phyloP scores from a whole-genome alignment of 352 stramenopile genomes.

The Phytophthora cactorum region DNA sequence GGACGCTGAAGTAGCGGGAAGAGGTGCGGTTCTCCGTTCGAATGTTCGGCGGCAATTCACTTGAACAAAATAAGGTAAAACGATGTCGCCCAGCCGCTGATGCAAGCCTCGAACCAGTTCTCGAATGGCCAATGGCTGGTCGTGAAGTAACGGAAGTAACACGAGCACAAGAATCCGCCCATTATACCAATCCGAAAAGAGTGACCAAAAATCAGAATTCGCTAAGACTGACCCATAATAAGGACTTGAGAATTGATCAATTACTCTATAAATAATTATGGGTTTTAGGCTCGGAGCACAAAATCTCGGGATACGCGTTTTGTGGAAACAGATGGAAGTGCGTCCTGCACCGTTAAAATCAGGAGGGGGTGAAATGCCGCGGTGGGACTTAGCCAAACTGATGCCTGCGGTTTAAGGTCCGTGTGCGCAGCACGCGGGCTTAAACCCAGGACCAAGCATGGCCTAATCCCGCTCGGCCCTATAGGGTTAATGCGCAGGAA shows the following conservation, averaged over 20 bases:
- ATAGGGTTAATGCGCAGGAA: too few relatives aligned
- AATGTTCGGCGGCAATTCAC: background rate
- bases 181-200: slow-evolving; percentile 4
- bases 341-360: too few relatives aligned
- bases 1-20: slow-evolving; percentile 34
- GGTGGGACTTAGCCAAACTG: too few relatives aligned
- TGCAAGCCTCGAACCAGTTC: slow-evolving; percentile 4
- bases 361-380: too few relatives aligned
- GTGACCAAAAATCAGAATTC: background rate
- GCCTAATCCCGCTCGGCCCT: too few relatives aligned
- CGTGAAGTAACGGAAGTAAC: slow-evolving; percentile 13
- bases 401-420: too few relatives aligned
- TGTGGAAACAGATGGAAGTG: too few relatives aligned
- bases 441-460: too few relatives aligned
- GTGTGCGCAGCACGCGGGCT: too few relatives aligned
- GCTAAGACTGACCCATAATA: background rate
- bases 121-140: slow-evolving; percentile 8
- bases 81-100: slow-evolving; percentile 11
- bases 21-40: slow-evolving; percentile 27
- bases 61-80: slow-evolving; percentile 4
- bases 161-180: background rate
- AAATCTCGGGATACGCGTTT: too few relatives aligned
- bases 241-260: background rate
- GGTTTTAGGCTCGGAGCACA: too few relatives aligned
- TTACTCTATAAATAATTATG: too few relatives aligned